These are phyloP conservation scores for Streptanthus diversifolius DNA, from an alignment of 345 rosid genomes.

Conservation along the genomic window DNA sequence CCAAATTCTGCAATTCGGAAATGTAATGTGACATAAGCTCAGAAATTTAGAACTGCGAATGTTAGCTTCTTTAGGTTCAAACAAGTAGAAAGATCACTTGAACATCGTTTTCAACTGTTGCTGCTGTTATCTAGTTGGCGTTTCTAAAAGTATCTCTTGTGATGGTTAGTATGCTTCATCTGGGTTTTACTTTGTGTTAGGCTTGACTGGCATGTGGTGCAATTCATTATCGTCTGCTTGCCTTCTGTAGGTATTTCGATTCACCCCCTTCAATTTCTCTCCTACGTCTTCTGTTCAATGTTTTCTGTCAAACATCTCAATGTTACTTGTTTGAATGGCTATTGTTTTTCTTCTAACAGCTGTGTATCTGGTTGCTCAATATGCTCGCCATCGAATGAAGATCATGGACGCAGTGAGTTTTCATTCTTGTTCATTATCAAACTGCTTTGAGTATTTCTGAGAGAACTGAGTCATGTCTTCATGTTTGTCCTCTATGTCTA, in stretches of 20 bases:
- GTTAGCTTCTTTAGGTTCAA: conserved; percentile 7
- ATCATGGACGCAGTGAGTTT: conserved; percentile 73
- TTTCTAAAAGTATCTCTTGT: neutral
- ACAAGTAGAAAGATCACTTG: neutral
- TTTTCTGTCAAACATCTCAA: neutral
- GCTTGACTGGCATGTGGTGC: conserved; percentile 91
- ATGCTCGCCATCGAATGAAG: conserved; percentile 76
- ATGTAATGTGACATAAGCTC: neutral
- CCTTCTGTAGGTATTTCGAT: conserved; percentile 71
- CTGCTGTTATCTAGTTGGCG: neutral
- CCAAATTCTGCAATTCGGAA: neutral
- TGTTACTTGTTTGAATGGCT: conserved; percentile 17
- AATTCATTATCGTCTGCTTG: conserved; percentile 86
- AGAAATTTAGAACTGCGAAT: neutral
- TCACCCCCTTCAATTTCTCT: neutral
- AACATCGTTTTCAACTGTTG: neutral
- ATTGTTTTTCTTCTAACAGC: conserved; percentile 45
- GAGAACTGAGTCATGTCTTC: neutral
- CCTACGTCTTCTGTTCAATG: conserved; percentile 15
- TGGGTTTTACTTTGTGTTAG: conserved; percentile 44
- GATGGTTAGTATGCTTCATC: neutral
- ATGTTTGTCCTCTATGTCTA: neutral
- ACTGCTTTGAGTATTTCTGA: neutral
- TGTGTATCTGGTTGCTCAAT: conserved; percentile 83
- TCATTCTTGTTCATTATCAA: neutral